Evolutionary conservation across 805 yeast genomes (phyloP).

Genomic region (Barnettozyma sucrosica): DNA sequence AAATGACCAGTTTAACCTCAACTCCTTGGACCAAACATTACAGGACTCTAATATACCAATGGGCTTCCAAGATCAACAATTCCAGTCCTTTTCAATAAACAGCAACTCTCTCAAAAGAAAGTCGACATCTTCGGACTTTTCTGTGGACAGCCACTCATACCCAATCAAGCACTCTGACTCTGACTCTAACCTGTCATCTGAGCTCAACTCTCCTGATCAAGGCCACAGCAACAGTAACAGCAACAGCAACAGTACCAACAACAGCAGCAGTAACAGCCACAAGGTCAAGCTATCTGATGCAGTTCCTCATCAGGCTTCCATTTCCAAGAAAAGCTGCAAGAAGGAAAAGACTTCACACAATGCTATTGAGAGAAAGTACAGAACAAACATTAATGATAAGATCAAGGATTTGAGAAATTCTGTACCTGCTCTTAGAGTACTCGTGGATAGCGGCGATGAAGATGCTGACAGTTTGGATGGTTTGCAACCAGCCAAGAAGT

Average conservation of each 20-base stretch:
- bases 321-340: conserved; percentile 20
- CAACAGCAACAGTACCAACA: no score
- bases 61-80: neutral
- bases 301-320: conserved; percentile 18
- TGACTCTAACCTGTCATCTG: conserved; percentile 15
- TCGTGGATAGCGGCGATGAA: conserved; percentile 40
- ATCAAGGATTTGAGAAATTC: conserved; percentile 58
- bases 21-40: conserved; percentile 4
- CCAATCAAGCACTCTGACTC: conserved; percentile 11
- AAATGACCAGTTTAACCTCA: conserved; percentile 5
- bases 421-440: conserved; percentile 54
- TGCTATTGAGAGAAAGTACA: conserved; percentile 64
- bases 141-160: conserved; percentile 1
- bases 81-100: neutral
- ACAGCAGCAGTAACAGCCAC: no score
- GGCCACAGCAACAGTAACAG: no score
- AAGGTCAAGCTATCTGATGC: conserved; percentile 21
- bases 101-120: conserved; percentile 4
- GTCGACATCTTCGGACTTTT: conserved; percentile 4
- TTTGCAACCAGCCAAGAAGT: conserved; percentile 65
- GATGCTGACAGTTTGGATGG: conserved; percentile 64
- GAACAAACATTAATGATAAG: conserved; percentile 67
- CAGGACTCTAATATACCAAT: neutral
- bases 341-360: conserved; percentile 62
- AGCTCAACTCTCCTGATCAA: conserved; percentile 12